A percentile compares a stretch with the other conserved stretches of the same genome.
Conservation (phyloP, 2,329 filamentous ascomycete genomes). For the Diaporthe australafricana region DNA sequence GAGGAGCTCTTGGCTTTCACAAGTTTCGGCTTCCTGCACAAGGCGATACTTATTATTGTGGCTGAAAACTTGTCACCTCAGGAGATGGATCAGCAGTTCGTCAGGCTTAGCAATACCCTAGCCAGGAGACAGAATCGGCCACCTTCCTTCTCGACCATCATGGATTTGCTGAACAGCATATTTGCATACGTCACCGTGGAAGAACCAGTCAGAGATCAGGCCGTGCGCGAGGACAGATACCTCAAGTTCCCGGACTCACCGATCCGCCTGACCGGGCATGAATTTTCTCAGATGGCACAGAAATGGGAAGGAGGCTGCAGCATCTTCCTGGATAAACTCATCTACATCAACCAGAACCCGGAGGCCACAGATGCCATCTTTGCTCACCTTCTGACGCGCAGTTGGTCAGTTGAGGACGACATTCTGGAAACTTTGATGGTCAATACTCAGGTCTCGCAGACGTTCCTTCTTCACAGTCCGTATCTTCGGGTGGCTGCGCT, state of each 20-base stretch:
- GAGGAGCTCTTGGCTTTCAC: constrained; percentile 70
- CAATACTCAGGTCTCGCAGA: constrained; percentile 64
- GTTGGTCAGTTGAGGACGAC: constrained; percentile 60
- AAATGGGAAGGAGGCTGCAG: constrained; percentile 49
- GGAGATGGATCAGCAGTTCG: constrained; percentile 66
- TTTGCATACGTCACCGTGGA: constrained; percentile 54
- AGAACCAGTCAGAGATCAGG: constrained; percentile 16
- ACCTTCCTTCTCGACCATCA: constrained; percentile 65
- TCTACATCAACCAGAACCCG: constrained; percentile 70
- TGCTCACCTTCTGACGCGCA: constrained; percentile 64
- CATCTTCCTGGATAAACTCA: constrained; percentile 74
- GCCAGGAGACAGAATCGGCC: constrained; percentile 63
- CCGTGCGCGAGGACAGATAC: constrained; percentile 49
- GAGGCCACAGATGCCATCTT: constrained; percentile 67
- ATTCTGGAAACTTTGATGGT: constrained; percentile 65
- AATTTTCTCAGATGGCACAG: constrained; percentile 39
- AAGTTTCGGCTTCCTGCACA: constrained; percentile 69
- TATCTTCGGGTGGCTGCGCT: constrained; percentile 68
- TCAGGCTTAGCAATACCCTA: constrained; percentile 64
- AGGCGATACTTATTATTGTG: constrained; percentile 68
- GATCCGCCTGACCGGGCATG: constrained; percentile 39
- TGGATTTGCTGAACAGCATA: constrained; percentile 58
- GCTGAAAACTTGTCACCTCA: constrained; percentile 61
- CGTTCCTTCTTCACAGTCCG: constrained; percentile 60
- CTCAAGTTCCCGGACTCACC: constrained; percentile 48